These are phyloP conservation scores for Sugiyamaella marilandica DNA, from an alignment of 805 yeast genomes.

Conservation along the genomic window DNA sequence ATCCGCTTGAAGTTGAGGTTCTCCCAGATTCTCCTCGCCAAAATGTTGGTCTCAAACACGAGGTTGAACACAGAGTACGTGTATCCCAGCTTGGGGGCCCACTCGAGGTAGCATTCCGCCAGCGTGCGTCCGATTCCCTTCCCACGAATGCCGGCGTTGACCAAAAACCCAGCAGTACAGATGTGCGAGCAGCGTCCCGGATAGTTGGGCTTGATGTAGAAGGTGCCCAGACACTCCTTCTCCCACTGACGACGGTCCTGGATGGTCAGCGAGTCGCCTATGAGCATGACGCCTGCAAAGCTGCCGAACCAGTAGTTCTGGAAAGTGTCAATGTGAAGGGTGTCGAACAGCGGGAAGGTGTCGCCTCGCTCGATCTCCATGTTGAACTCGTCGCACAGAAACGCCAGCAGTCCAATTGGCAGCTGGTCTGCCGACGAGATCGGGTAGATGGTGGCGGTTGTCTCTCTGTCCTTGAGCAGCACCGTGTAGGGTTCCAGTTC, in stretches of 20 bases:
- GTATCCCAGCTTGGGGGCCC: constrained; percentile 90
- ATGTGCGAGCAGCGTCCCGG: constrained; percentile 92
- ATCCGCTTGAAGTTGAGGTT: constrained; percentile 67
- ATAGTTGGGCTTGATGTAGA: constrained; percentile 78
- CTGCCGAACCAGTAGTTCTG: constrained; percentile 84
- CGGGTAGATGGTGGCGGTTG: constrained; percentile 91
- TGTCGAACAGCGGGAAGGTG: constrained; percentile 80
- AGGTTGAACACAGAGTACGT: constrained; percentile 78
- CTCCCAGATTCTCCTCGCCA: constrained; percentile 77
- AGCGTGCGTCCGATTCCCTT: constrained; percentile 86
- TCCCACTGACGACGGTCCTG: constrained; percentile 73
- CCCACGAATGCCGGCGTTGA: constrained; percentile 87
- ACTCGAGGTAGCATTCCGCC: constrained; percentile 76
- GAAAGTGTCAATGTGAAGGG: constrained; percentile 69
- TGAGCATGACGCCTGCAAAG: constrained; percentile 68
- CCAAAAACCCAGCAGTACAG: constrained; percentile 84
- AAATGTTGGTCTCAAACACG: constrained; percentile 81
- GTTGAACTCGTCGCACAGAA: constrained; percentile 86
- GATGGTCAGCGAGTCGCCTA: constrained; percentile 65
- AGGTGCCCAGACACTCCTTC: constrained; percentile 84
- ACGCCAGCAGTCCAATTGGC: constrained; percentile 74
- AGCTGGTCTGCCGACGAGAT: constrained; percentile 59
- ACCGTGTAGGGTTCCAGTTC: constrained; percentile 65
- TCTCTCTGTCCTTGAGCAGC: constrained; percentile 78
- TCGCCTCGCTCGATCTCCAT: constrained; percentile 89